These are phyloP conservation scores for Lentinula sp. DNA, from an alignment of 768 basidiomycete genomes.

Conservation along the genomic window DNA sequence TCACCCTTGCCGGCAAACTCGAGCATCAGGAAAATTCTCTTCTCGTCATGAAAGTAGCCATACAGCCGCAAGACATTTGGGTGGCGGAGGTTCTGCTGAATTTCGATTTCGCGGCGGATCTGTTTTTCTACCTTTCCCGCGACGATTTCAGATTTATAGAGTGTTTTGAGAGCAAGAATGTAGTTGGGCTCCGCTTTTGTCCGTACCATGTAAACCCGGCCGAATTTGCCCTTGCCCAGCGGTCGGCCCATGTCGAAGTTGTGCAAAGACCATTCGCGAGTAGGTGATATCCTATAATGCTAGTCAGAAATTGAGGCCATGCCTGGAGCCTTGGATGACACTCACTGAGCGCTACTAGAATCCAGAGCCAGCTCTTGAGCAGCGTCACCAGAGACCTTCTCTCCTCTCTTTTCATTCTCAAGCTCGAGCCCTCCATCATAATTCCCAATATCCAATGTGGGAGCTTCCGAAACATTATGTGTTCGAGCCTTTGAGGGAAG, in stretches of 20 bases:
- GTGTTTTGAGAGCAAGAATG: conserved; percentile 93
- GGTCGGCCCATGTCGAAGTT: conserved; percentile 94
- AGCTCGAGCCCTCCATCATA: conserved; percentile 98
- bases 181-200: conserved; percentile 85
- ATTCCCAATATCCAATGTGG: conserved; percentile 69
- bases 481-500: conserved; percentile 30
- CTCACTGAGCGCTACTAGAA: conserved; percentile 66
- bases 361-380: conserved; percentile 81
- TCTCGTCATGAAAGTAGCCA: conserved; percentile 97
- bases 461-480: conserved; percentile 22
- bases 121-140: conserved; percentile 92
- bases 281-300: conserved; percentile 51
- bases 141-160: conserved; percentile 96
- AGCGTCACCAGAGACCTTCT: conserved; percentile 68
- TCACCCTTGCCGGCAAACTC: conserved; percentile 98
- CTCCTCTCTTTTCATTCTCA: conserved; percentile 78
- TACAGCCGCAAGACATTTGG: conserved; percentile 92
- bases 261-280: conserved; percentile 78
- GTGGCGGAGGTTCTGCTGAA: conserved; percentile 93
- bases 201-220: conserved; percentile 96
- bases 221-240: conserved; percentile 98
- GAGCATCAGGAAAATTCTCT: conserved; percentile 96
- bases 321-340: conserved; percentile 5
- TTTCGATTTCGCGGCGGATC: conserved; percentile 95
- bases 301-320: neutral